Conservation (phyloP, 2,329 filamentous ascomycete genomes). For the Metarhizium anisopliae region DNA sequence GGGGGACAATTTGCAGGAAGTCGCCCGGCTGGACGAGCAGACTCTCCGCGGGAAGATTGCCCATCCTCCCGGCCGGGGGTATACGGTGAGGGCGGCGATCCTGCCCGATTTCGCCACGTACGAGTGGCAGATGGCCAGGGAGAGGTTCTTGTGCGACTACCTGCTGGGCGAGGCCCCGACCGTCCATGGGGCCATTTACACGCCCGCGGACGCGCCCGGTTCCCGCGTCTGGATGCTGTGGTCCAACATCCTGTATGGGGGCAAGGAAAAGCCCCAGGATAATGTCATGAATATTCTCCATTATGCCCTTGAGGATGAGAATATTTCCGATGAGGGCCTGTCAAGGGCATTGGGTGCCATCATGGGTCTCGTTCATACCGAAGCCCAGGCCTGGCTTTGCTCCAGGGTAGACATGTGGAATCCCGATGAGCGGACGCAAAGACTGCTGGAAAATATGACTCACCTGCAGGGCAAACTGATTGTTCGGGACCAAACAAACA, state of each 20-base stretch:
- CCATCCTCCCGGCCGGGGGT: conserved; percentile 9
- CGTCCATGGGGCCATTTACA: conserved; percentile 63
- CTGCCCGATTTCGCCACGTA: conserved; percentile 22
- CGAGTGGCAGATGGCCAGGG: conserved; percentile 61
- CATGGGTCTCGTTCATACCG: conserved; percentile 54
- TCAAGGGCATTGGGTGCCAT: conserved; percentile 50
- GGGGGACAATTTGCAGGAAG: conserved; percentile 48
- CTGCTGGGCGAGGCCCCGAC: conserved; percentile 48
- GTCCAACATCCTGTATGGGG: conserved; percentile 56
- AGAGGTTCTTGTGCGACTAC: conserved; percentile 64
- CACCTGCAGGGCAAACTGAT: conserved; percentile 42
- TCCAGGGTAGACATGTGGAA: conserved; percentile 75
- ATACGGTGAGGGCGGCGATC: conserved; percentile 24
- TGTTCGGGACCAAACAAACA: conserved; percentile 55
- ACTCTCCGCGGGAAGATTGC: conserved; percentile 48
- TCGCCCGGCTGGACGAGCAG: conserved; percentile 57
- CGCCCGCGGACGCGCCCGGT: conserved; percentile 32
- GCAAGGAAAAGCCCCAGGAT: conserved; percentile 40
- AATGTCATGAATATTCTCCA: conserved; percentile 65
- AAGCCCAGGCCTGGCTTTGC: conserved; percentile 66
- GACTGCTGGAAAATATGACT: conserved; percentile 33
- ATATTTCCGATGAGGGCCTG: conserved; percentile 31
- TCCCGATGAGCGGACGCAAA: conserved; percentile 46
- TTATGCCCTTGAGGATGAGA: conserved; percentile 53
- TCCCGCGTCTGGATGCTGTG: conserved; percentile 66